Evolutionary conservation across 1,284 basidiomycete species (phyloP).

Genomic region (Chalciporus piperatoides): DNA sequence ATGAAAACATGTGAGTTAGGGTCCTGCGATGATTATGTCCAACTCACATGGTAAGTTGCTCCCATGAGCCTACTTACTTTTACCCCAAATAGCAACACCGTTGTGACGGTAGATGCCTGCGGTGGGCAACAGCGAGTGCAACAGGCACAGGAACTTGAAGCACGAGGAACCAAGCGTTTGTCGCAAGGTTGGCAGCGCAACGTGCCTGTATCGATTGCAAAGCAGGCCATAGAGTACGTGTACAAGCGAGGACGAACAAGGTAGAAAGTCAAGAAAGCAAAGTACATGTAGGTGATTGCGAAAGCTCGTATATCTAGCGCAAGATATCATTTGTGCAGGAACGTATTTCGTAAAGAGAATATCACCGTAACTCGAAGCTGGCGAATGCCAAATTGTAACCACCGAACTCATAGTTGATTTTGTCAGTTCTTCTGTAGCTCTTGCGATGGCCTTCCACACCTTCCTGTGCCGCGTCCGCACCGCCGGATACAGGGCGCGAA

Average conservation of each 20-base stretch:
- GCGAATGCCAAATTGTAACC: conserved; percentile 94
- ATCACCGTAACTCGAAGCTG: conserved; percentile 66
- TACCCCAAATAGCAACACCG: conserved; percentile 15
- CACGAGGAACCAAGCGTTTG: conserved; percentile 1
- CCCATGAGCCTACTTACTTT: conserved; percentile 15
- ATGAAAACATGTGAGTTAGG: conserved; percentile 16
- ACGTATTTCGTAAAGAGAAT: conserved; percentile 11
- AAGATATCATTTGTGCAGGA: conserved; percentile 19
- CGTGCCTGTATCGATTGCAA: conserved; percentile 20
- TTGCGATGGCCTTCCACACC: conserved; percentile 11
- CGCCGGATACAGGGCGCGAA: conserved; percentile 21
- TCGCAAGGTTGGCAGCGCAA: conserved; percentile 10
- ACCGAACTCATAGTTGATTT: conserved; percentile 98
- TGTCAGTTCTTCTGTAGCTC: conserved; percentile 78
- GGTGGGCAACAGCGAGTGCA: not conserved
- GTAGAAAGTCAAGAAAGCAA: conserved; percentile 14
- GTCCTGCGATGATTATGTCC: conserved; percentile 14
- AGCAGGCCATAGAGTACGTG: conserved; percentile 15
- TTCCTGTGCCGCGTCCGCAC: conserved; percentile 14
- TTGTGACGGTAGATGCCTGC: conserved; percentile 20
- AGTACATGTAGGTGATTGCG: conserved; percentile 16
- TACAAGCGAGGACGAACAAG: conserved; percentile 14
- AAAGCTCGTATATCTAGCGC: conserved; percentile 22
- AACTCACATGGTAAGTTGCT: conserved; percentile 18
- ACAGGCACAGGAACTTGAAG: not conserved